phyloP scores from a whole-genome alignment of 257 asterid species.

The Plantago major region DNA sequence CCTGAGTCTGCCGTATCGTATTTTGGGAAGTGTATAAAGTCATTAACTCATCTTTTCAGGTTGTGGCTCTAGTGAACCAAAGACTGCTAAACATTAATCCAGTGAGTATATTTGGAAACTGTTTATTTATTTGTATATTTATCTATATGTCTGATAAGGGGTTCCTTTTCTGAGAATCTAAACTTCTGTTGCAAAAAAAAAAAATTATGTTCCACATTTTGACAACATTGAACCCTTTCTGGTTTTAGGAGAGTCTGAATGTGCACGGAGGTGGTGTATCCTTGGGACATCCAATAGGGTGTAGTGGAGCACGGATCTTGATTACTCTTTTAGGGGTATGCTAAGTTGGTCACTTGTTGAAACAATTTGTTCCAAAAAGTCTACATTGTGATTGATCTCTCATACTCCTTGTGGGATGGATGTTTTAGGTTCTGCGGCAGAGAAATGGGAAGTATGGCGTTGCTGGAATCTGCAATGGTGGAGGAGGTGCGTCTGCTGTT shows the following conservation, averaged over 20 bases:
- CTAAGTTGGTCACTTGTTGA: constrained; percentile 5
- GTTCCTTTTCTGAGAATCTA: no score
- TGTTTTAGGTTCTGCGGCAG: constrained; percentile 65
- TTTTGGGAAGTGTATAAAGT: constrained; percentile 13
- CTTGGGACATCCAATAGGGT: constrained; percentile 90
- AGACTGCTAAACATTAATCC: constrained; percentile 62
- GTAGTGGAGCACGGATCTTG: constrained; percentile 95
- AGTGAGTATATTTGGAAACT: constrained; percentile 34
- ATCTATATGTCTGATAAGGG: no score
- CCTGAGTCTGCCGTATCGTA: constrained; percentile 6
- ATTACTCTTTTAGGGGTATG: constrained; percentile 86
- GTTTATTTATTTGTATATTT: constrained; percentile 1
- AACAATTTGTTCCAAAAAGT: not conserved
- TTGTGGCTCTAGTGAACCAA: constrained; percentile 88
- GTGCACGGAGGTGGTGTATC: constrained; percentile 93
- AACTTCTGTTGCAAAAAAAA: no score
- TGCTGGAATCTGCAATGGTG: constrained; percentile 92
- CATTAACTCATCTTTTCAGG: constrained; percentile 41
- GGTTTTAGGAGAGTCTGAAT: constrained; percentile 58
- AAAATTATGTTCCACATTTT: constrained; percentile 5
- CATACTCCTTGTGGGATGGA: constrained; percentile 6
- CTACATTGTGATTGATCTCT: constrained; percentile 5
- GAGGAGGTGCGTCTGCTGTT: constrained; percentile 95
- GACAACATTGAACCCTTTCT: constrained; percentile 5
- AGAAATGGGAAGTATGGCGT: constrained; percentile 75